Evolutionary conservation across 352 stramenopile species (phyloP).

Genomic region (Peronospora destructor): DNA sequence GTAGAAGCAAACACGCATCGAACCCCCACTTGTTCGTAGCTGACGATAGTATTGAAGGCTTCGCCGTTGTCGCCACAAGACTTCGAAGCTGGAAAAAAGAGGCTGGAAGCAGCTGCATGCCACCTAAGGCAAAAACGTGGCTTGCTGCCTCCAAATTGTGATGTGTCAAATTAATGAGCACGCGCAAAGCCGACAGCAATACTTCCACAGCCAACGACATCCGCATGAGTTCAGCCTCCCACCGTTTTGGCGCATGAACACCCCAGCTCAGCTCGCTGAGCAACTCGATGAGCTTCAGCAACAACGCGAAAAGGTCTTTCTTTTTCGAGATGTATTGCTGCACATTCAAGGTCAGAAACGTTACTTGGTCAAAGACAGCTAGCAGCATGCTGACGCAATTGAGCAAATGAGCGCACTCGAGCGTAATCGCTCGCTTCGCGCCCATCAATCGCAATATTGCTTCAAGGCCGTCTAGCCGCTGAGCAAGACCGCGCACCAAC

Average conservation of each 20-base stretch:
- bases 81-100: conserved; percentile 38
- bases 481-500: conserved; percentile 15
- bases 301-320: conserved; percentile 27
- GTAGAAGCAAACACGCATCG: conserved; percentile 46
- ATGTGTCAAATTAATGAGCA: conserved; percentile 78
- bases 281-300: conserved; percentile 34
- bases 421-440: conserved; percentile 4
- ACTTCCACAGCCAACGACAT: conserved; percentile 37
- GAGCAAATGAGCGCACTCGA: conserved; percentile 20
- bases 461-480: conserved; percentile 7
- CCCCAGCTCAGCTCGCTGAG: conserved; percentile 38
- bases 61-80: conserved; percentile 1
- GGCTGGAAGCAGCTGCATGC: conserved; percentile 38
- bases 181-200: conserved; percentile 39
- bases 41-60: neutral
- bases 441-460: neutral
- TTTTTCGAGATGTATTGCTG: conserved; percentile 43
- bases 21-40: conserved; percentile 47
- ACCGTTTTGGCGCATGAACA: conserved; percentile 11
- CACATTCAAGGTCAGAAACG: conserved; percentile 43
- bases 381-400: conserved; percentile 40
- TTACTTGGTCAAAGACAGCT: conserved; percentile 59
- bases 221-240: conserved; percentile 24
- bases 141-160: conserved; percentile 45
- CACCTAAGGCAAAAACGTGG: conserved; percentile 32